Evolutionary conservation across 2,329 filamentous ascomycete species (phyloP).

Genomic region (Penicillium oxalicum): DNA sequence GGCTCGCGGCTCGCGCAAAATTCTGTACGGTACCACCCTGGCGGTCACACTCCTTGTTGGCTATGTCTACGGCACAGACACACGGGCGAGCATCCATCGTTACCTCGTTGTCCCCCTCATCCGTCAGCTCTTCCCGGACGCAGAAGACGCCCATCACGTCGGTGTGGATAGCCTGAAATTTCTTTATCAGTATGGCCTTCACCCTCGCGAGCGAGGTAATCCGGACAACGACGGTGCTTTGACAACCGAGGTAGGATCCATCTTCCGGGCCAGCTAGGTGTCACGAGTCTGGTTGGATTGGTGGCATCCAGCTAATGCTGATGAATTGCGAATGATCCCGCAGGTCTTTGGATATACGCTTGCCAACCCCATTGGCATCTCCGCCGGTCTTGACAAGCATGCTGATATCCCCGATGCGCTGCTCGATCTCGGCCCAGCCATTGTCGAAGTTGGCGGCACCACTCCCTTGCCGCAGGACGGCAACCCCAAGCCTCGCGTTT

Average conservation of each 20-base stretch:
- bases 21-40: constrained; percentile 46
- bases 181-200: constrained; percentile 66
- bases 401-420: constrained; percentile 80
- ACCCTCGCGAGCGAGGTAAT: constrained; percentile 74
- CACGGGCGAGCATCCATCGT: constrained; percentile 63
- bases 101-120: constrained; percentile 54
- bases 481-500: constrained; percentile 82
- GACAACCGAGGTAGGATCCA: constrained; percentile 42
- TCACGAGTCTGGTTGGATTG: too few relatives aligned
- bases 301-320: not conserved
- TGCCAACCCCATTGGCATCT: constrained; percentile 84
- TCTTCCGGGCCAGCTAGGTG: too few relatives aligned
- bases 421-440: constrained; percentile 73
- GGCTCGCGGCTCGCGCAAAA: constrained; percentile 24
- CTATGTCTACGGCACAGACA: constrained; percentile 70
- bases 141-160: constrained; percentile 83
- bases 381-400: constrained; percentile 93
- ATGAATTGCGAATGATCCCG: not conserved
- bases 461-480: constrained; percentile 83
- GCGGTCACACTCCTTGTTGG: constrained; percentile 44
- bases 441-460: constrained; percentile 88
- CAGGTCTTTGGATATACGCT: constrained; percentile 70
- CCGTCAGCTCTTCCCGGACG: constrained; percentile 39
- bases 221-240: constrained; percentile 50
- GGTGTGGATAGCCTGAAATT: constrained; percentile 66